Conservation (phyloP, 2,329 filamentous ascomycete species). For the Beauveria brongniartii region DNA sequence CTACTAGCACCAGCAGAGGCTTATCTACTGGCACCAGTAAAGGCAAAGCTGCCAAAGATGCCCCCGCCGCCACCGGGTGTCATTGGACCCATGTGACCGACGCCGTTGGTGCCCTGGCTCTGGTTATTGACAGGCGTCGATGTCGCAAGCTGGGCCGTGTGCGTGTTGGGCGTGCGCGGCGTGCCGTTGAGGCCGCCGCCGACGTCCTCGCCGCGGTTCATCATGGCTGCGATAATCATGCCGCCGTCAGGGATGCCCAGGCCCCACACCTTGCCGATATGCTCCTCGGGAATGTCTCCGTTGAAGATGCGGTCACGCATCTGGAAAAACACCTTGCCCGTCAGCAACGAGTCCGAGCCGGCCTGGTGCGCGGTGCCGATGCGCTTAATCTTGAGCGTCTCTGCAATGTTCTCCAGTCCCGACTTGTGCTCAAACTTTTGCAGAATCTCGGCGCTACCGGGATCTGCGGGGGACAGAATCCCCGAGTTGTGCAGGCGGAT, state of each 20-base stretch:
- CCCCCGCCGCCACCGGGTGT: conserved; percentile 70
- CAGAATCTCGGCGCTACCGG: conserved; percentile 63
- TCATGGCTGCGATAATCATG: conserved; percentile 26
- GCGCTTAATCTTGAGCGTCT: conserved; percentile 84
- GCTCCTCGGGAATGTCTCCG: conserved; percentile 70
- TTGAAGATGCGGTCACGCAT: conserved; percentile 84
- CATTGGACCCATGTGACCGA: conserved; percentile 57
- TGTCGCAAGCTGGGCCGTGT: conserved; percentile 37
- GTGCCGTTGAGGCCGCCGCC: conserved; percentile 33
- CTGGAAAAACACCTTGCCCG: conserved; percentile 90
- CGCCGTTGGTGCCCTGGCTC: conserved; percentile 42
- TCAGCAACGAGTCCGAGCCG: conserved; percentile 87
- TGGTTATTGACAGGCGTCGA: conserved; percentile 43
- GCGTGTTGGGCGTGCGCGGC: conserved; percentile 64
- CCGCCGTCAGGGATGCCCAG: conserved; percentile 64
- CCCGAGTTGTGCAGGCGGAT: conserved; percentile 59
- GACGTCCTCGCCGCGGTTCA: conserved; percentile 24
- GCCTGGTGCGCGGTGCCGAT: conserved; percentile 85
- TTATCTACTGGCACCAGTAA: conserved; percentile 34
- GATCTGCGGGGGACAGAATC: conserved; percentile 56
- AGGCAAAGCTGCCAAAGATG: conserved; percentile 66
- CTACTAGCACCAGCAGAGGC: too few species aligned
- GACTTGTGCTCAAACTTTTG: conserved; percentile 84
- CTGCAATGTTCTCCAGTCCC: conserved; percentile 86
- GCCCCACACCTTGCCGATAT: conserved; percentile 88